Base-by-base conservation (phyloP, 177 flowering plant genomes). In the Vitis hybrid region DNA sequence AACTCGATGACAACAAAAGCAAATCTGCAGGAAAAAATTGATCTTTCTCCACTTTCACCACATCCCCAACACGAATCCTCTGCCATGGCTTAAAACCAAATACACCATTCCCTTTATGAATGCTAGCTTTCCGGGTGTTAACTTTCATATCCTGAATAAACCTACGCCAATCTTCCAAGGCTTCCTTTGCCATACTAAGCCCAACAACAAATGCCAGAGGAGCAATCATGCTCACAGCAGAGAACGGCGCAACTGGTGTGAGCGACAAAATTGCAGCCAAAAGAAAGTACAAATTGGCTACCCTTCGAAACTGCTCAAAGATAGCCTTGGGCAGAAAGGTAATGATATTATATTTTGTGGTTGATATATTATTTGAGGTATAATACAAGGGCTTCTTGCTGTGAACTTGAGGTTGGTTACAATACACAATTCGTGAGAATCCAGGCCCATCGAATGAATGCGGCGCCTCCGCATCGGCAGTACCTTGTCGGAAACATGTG, bases 21-120 rank as follows among this genome's bases (percentile, higher is more conserved):
- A 94, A 82, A 77, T 94, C 98, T 16, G 97, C 92, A 45, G 98
- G 98, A 66, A 94, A 94, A 67, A 94, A 94, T 56, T 89, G 85
- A 77, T 94, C 93, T 76, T 94, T 94, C 77, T 92, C 92, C 21
- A 94, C 94, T 78, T 86, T 94, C 70, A 94, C 84, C 22, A 94
- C 84, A 74, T 94, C 97, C 9, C 98, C 98, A 26, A 93, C 98
- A 58, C 73, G 78, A 61, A 93, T 71, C 75, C 83, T 87, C 81
- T 80, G 87, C 98, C 98, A 93, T 5, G 87, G 69, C 75, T 73
- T 86, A 69, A 71, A 69, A 60, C 71, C 74, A 81, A 92, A 92
- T 31, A 69, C 71, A 13, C 93, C 97, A 71, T 79, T 79, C 58
- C 85, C 89, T 66, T 58, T 81, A 74, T 92, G 93, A 12, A 84